Conservation (phyloP, 208 protist genomes). For the Crithidia sp. region DNA sequence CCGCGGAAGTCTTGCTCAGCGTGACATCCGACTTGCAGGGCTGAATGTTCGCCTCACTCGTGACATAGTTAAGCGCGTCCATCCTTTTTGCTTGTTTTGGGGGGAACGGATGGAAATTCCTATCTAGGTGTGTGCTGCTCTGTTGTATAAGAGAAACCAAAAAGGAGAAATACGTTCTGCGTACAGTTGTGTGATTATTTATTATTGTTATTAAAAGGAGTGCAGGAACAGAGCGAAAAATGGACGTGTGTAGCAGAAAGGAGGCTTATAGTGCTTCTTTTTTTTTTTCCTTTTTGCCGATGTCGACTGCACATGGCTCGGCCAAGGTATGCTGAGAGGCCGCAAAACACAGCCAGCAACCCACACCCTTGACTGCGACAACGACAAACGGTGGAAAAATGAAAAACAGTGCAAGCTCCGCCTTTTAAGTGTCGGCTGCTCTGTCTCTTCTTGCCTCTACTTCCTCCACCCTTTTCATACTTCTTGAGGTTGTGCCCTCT, state of each 20-base stretch:
- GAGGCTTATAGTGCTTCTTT: neutral
- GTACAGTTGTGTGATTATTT: too few species aligned
- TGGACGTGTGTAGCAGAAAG: neutral
- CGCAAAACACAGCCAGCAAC: too few species aligned
- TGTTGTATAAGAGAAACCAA: neutral
- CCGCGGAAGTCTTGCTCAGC: constrained; percentile 72
- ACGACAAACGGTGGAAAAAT: too few species aligned
- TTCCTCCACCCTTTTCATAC: neutral
- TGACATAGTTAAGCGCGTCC: constrained; percentile 71
- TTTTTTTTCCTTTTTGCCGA: neutral
- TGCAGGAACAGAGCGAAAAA: neutral
- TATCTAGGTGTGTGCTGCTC: neutral
- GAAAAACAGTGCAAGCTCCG: too few species aligned
- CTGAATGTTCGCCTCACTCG: constrained; percentile 58
- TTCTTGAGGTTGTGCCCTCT: neutral
- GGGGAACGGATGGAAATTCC: too few species aligned
- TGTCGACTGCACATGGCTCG: too few species aligned
- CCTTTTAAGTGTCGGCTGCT: neutral
- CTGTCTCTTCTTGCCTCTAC: neutral
- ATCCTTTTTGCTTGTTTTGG: constrained; percentile 34
- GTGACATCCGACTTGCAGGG: constrained; percentile 67
- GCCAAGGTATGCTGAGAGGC: too few species aligned
- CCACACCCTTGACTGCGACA: too few species aligned
- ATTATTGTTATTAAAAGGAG: too few species aligned
- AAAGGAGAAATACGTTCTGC: too few species aligned